Evolutionary conservation across 495 filamentous ascomycete genomes (phyloP).

Genomic region (Patellaria atrata): DNA sequence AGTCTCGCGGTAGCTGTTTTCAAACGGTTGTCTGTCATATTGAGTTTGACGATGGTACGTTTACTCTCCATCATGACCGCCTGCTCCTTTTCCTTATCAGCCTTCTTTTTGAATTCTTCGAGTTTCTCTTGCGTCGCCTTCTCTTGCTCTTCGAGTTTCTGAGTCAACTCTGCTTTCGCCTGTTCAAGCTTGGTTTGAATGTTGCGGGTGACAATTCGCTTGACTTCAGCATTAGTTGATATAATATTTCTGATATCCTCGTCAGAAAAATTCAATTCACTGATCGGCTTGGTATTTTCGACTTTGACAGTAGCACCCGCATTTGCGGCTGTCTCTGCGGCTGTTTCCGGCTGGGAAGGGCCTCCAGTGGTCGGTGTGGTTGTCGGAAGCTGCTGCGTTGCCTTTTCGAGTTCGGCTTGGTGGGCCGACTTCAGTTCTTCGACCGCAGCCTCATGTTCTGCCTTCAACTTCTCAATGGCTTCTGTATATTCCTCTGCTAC

Average conservation of each 20-base stretch:
- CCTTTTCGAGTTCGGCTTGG: neutral
- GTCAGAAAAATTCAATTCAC: constrained; percentile 31
- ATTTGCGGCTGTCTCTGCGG: constrained; percentile 8
- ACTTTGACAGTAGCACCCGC: constrained; percentile 4
- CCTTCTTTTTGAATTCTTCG: constrained; percentile 28
- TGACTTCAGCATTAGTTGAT: constrained; percentile 47
- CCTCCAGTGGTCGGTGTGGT: too few species aligned
- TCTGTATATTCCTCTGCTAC: constrained; percentile 37
- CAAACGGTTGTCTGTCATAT: constrained; percentile 61
- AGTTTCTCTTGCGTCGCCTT: constrained; percentile 23
- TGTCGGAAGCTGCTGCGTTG: too few species aligned
- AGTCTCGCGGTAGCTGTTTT: constrained; percentile 54
- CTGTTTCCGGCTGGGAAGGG: too few species aligned
- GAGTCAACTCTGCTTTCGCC: constrained; percentile 35
- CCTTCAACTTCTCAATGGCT: constrained; percentile 44
- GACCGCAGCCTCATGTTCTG: constrained; percentile 6
- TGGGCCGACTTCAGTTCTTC: neutral
- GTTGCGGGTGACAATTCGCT: constrained; percentile 51
- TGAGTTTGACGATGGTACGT: constrained; percentile 54
- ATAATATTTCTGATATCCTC: constrained; percentile 51
- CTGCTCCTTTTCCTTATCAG: constrained; percentile 33
- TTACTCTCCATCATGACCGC: constrained; percentile 44
- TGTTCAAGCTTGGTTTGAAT: constrained; percentile 41
- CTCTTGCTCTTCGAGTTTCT: constrained; percentile 31
- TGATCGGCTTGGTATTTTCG: constrained; percentile 15